Evolutionary conservation across 1,284 basidiomycete species (phyloP).

Genomic region (Ceratobasidium sp.): DNA sequence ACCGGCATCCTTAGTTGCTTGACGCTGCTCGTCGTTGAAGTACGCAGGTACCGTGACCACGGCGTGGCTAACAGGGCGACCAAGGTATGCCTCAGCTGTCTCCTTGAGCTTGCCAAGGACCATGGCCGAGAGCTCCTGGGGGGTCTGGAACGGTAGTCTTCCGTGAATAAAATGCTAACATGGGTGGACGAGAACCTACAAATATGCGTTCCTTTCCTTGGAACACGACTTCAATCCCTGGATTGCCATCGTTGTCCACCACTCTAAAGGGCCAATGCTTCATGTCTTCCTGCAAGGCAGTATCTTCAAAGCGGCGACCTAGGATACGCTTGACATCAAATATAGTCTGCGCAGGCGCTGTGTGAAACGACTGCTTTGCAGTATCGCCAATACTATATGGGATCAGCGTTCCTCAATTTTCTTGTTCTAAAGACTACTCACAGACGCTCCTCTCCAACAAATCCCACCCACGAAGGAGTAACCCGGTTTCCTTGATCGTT

Average conservation of each 20-base stretch:
- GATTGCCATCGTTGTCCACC: constrained; percentile 93
- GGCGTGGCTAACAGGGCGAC: constrained; percentile 95
- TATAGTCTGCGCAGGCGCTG: constrained; percentile 60
- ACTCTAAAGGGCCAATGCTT: constrained; percentile 88
- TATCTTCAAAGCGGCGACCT: constrained; percentile 67
- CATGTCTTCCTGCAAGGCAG: constrained; percentile 70
- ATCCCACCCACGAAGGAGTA: constrained; percentile 69
- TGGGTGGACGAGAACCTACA: constrained; percentile 82
- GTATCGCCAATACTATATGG: constrained; percentile 63
- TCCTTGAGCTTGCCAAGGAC: constrained; percentile 99
- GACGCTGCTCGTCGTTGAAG: constrained; percentile 73
- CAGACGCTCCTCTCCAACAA: constrained; percentile 70
- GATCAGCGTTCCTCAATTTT: no score
- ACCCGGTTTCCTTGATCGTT: constrained; percentile 74
- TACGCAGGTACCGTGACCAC: constrained; percentile 98
- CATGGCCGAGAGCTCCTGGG: constrained; percentile 95
- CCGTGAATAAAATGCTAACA: constrained; percentile 11
- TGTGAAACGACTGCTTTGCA: constrained; percentile 69
- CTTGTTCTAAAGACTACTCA: constrained; percentile 7
- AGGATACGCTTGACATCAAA: constrained; percentile 76
- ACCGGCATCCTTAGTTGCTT: constrained; percentile 71
- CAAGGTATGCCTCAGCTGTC: constrained; percentile 98
- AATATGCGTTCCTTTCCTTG: constrained; percentile 93
- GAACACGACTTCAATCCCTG: constrained; percentile 95
- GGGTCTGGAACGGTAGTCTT: constrained; percentile 63